Percentiles rank a stretch among this genome's conserved stretches.
Evolutionary conservation across 331 rosid genomes (phyloP).

Genomic region (Acacia concinna): DNA sequence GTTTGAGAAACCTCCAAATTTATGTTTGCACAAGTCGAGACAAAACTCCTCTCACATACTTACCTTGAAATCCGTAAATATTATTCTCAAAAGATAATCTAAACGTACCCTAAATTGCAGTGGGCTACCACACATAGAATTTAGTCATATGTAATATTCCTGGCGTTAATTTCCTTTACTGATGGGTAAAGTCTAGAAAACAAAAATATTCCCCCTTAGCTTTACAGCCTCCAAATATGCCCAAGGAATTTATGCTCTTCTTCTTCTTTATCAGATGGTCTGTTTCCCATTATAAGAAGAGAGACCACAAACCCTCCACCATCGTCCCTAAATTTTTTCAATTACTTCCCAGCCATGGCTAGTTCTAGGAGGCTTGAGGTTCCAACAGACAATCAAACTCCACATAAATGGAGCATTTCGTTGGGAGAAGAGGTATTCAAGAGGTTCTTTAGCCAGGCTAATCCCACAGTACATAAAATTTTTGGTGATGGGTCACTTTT

Average conservation of each 20-base stretch:
- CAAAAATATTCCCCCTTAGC: constrained; percentile 46
- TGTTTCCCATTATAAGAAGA: constrained; percentile 56
- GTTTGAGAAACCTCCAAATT: too few species aligned
- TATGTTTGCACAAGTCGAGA: too few species aligned
- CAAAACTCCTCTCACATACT: too few species aligned
- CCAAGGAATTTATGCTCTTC: constrained; percentile 53
- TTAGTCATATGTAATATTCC: constrained; percentile 39
- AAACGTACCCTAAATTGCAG: constrained; percentile 34
- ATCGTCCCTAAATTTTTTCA: constrained; percentile 26
- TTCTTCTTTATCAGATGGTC: constrained; percentile 36
- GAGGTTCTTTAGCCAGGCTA: constrained; percentile 55
- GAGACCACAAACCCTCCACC: constrained; percentile 45
- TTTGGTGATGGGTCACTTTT: constrained; percentile 86
- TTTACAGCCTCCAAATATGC: constrained; percentile 59
- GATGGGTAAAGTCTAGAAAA: constrained; percentile 31
- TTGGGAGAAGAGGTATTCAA: constrained; percentile 80
- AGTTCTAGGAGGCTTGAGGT: constrained; percentile 66
- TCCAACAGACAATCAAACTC: constrained; percentile 59
- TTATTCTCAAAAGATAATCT: too few species aligned
- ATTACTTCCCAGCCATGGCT: constrained; percentile 41
- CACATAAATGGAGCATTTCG: constrained; percentile 77
- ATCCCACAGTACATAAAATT: constrained; percentile 53
- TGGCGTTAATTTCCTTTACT: constrained; percentile 35
- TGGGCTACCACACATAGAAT: constrained; percentile 37
- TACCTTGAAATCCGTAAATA: too few species aligned